Evolutionary conservation across 75 land plant species (phyloP), one percentile per base, ranked within the genome.

Genomic region (Picea sitchensis): DNA sequence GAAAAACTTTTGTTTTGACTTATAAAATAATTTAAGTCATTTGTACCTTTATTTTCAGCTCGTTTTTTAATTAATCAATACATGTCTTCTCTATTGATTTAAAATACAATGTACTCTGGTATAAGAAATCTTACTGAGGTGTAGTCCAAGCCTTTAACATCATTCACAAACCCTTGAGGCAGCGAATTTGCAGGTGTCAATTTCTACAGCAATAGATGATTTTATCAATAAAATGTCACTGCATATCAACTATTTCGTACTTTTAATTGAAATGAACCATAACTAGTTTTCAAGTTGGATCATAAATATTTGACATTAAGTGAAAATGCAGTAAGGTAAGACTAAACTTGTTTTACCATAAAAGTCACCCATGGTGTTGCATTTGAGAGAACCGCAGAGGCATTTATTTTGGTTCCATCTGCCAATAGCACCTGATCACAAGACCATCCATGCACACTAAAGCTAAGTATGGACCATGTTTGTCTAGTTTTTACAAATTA

Each of bases 291-390:
- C n/a, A 7, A 71, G 44, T 44, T 8, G 12, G 73, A 44, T 71
- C 9, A 8, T n/a, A 44, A 38, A 44, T 71, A 44, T 41, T 44
- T 13, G 44, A 38, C 26, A 69, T 38, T 5, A 7, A 26, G 20
- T 18, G 17, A 41, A 18, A 14, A 71, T 41, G 8, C 8, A 71
- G 36, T 20, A n/a, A 20, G 21, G 51, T 38, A 36, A 44, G 15
- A 9, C 30, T 13, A 71, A 73, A 4, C 31, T 58, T 14, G 12
- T 61, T 61, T 83, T 88, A 96, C 99, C 94, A 87, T 76, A 82
- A 98, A 98, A 58, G 99, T 98, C 61, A 83, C 85, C 71, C 89
- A 86, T 63, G 99, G 92, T n/a, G 99, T 98, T 9, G 98, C 94
- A 87, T 98, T 98, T 71, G 99, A 95, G 57, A 98, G 77, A 80